Base-by-base conservation (phyloP, 2,329 filamentous ascomycete genomes). In the Simplicillium aogashimaense region DNA sequence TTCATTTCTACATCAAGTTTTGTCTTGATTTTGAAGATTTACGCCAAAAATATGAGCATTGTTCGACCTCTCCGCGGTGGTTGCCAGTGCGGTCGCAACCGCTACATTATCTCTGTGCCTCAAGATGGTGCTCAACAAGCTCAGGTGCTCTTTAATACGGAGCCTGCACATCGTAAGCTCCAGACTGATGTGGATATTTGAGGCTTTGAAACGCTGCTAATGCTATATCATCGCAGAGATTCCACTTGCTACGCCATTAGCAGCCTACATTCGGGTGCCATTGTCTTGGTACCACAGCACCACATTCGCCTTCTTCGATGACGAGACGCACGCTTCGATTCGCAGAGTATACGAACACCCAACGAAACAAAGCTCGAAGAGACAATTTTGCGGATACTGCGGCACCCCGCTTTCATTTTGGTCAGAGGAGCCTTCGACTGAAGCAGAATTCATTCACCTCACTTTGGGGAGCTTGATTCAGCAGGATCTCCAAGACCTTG, bases 301-400 rank as follows among this genome's bases (percentile, higher is more conserved):
- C 31, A 92, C 85, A 1, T 74, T 78, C 49, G 76, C 87, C 36
- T 83, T 81, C 57, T 88, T 82, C 57, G 74, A 82, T 3, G 86
- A 94, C 60, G 89, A 95, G 64, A 77, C 79, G 13, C 74, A 77
- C 57, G 51, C 67, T 40, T 67, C 68, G 38, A 88, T 88, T 55
- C 78, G 76, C 41, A 75, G 81, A 32, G 70, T 73, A 36, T 88
- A 85, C 58, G 76, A 76, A 9, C 73, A 80, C 16, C 68, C 67
- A 3, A 63, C 68, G 49, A 72, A 74, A 39, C 69, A 71, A 38
- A 64, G 74, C 50, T 69, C 76, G 1, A 78, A 83, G 56, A 78
- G 86, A 37, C 76, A 87, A 49, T 95, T 95, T 61, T 95, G 89
- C 62, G 89, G 89, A 17, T 94, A 84, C 65, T 95, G 89, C 58